phyloP scores from a whole-genome alignment of 140 eudicot species.

The Anethum foeniculum region DNA sequence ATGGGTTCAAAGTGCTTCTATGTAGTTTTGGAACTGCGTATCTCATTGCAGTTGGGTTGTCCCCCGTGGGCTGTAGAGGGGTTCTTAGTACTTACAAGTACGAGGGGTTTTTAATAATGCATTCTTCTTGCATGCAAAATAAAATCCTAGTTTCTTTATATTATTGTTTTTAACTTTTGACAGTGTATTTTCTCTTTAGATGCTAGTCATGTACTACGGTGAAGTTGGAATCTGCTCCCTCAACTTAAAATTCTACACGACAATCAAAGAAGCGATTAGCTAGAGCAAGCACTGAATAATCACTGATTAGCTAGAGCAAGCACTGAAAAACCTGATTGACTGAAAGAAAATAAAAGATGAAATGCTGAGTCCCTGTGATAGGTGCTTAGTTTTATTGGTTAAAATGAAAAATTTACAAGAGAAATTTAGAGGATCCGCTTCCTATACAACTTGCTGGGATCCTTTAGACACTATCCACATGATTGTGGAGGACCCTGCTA shows the following conservation, averaged over 20 bases:
- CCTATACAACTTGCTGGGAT: slow-evolving; percentile 8
- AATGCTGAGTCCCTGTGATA: not conserved
- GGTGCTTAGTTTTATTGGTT: not conserved
- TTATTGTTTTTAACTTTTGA: not conserved
- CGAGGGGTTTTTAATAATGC: not conserved
- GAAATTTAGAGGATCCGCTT: not conserved
- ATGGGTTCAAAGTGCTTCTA: not conserved
- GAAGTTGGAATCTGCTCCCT: not conserved
- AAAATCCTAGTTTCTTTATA: not conserved
- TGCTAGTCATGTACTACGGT: not conserved
- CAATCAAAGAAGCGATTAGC: not conserved
- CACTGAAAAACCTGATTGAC: not conserved
- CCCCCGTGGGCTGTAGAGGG: not conserved
- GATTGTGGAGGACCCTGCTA: slow-evolving; percentile 7
- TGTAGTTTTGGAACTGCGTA: not conserved
- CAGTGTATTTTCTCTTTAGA: not conserved
- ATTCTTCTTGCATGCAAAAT: not conserved
- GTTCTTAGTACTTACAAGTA: not conserved
- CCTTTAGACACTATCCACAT: slow-evolving; percentile 11
- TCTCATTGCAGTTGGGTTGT: not conserved
- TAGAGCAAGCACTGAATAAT: not conserved
- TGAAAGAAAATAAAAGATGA: not conserved
- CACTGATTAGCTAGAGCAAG: not conserved
- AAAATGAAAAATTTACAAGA: not conserved
- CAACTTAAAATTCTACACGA: not conserved